A percentile compares a stretch with the other conserved stretches of the same genome.
Evolutionary conservation across 176 grass and related monocot genomes (phyloP).

Genomic region (Lolium perenne): DNA sequence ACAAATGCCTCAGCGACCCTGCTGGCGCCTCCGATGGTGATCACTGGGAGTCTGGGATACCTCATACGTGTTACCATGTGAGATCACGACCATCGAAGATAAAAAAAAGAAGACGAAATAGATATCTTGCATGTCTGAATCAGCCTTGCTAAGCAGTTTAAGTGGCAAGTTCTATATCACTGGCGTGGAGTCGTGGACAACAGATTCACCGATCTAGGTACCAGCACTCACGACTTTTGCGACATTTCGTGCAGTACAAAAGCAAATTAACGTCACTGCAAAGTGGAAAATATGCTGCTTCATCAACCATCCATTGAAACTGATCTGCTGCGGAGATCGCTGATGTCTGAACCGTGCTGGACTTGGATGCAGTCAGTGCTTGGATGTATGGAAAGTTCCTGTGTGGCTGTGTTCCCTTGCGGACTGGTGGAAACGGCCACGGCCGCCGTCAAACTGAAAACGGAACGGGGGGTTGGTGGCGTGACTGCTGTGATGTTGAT

Average conservation of each 20-base stretch:
- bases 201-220: neutral
- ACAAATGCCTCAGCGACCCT: no score
- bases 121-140: no score
- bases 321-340: neutral
- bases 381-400: neutral
- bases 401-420: no score
- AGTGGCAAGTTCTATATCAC: no score
- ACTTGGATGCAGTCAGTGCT: neutral
- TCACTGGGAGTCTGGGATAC: no score
- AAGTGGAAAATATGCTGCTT: neutral
- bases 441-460: neutral
- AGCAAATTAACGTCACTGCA: neutral
- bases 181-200: no score
- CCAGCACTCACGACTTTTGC: neutral
- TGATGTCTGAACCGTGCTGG: neutral
- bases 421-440: neutral
- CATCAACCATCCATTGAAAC: neutral
- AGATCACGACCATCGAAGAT: no score
- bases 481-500: neutral
- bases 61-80: no score
- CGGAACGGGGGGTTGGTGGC: neutral
- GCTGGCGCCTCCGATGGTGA: no score
- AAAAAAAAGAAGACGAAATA: no score
- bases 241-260: constrained; percentile 5
- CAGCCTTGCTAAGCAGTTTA: no score